Conservation (phyloP, 2,329 filamentous ascomycete genomes). For the Fusarium decemcellulare region DNA sequence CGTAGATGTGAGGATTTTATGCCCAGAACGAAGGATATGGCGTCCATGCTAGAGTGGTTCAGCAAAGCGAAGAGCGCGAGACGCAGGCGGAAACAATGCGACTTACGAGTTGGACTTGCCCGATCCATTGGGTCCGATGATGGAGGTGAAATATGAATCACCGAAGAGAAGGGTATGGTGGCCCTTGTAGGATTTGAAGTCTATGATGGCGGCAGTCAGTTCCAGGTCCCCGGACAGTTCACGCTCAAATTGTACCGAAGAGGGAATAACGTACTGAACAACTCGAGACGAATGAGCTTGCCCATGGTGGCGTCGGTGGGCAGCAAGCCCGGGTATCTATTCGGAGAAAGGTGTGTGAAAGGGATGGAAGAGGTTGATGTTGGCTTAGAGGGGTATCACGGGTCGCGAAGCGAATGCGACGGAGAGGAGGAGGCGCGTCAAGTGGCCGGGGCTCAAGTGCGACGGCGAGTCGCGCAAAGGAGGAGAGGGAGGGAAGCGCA, state of each 20-base stretch:
- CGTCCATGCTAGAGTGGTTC: constrained; percentile 83
- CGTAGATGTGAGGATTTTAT: constrained; percentile 99
- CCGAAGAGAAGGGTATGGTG: constrained; percentile 95
- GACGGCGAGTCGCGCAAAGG: constrained; percentile 36
- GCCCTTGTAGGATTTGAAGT: constrained; percentile 99
- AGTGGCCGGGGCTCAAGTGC: constrained; percentile 35
- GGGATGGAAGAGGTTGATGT: constrained; percentile 17
- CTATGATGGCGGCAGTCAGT: constrained; percentile 59
- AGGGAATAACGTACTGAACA: constrained; percentile 79
- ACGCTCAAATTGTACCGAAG: not conserved
- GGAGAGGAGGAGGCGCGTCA: constrained; percentile 39
- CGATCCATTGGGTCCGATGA: constrained; percentile 99
- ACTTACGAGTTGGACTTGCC: constrained; percentile 97
- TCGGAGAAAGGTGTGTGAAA: constrained; percentile 12
- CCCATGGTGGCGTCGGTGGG: constrained; percentile 77
- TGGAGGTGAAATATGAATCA: constrained; percentile 98
- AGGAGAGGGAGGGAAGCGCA: not conserved
- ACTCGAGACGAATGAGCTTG: constrained; percentile 93
- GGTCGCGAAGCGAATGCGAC: constrained; percentile 42
- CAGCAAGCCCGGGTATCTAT: constrained; percentile 29
- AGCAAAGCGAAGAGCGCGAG: constrained; percentile 5
- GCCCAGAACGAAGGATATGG: constrained; percentile 97
- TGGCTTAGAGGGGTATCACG: constrained; percentile 35
- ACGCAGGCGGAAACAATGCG: constrained; percentile 1
- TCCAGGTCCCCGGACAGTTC: constrained; percentile 5